Conservation (phyloP, 176 grass and related monocot species). For the Chrysopogon serrulatus region DNA sequence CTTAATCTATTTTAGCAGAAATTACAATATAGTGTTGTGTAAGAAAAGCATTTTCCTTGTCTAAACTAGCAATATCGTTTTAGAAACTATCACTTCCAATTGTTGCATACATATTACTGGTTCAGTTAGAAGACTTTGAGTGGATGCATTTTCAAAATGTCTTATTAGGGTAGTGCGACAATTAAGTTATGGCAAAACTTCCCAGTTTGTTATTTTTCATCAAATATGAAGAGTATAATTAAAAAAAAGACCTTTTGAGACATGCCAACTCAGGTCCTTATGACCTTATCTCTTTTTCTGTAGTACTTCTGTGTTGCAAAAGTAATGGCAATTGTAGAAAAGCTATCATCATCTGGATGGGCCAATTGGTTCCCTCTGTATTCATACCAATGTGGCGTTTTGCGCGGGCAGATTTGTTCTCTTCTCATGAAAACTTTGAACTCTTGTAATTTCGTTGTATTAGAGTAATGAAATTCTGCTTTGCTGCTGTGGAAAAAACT, state of each 20-base stretch:
- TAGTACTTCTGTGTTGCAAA: background rate
- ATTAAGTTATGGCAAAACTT: background rate
- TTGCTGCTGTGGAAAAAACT: no score
- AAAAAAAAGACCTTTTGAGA: background rate
- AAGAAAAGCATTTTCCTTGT: background rate
- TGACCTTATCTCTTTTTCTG: background rate
- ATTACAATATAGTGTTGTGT: background rate
- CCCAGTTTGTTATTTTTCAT: slow-evolving; percentile 15
- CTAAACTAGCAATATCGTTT: background rate
- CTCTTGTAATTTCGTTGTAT: no score
- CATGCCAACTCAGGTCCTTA: background rate
- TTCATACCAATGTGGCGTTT: no score
- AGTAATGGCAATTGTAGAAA: background rate
- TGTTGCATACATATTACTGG: background rate
- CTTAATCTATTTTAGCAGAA: slow-evolving; percentile 9
- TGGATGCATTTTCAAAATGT: background rate
- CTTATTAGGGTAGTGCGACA: background rate
- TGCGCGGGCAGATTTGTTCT: no score
- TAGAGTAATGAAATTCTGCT: no score
- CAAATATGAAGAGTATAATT: background rate
- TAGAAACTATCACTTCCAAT: background rate
- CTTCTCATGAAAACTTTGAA: no score
- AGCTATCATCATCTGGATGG: background rate
- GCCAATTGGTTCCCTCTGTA: no score
- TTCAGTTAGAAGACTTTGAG: background rate